Conservation (phyloP, 2,329 filamentous ascomycete species). For the Diplodia intermedia region DNA sequence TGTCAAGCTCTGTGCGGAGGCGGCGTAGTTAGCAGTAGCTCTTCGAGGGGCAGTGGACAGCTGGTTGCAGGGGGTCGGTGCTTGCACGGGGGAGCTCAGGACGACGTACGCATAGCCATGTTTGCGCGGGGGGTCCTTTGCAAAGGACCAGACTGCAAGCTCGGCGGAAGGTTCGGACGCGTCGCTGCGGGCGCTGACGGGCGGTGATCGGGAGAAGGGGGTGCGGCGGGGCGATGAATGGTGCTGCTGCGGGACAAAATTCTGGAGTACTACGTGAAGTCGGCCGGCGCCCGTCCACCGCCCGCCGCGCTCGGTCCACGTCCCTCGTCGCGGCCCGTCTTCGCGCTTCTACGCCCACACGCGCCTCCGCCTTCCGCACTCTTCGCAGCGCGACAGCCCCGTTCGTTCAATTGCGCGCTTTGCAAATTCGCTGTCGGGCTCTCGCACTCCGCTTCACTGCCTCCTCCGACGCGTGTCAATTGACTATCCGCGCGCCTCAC, state of each 20-base stretch:
- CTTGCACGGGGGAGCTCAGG: slow-evolving; percentile 30
- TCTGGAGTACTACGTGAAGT: slow-evolving; percentile 32
- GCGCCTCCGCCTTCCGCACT: slow-evolving; percentile 27
- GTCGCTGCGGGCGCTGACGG: slow-evolving; percentile 8
- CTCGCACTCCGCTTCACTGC: background rate
- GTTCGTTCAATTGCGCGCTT: background rate
- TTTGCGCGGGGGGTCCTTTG: slow-evolving; percentile 34
- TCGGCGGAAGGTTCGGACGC: slow-evolving; percentile 18
- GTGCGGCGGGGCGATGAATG: slow-evolving; percentile 14
- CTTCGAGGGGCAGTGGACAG: slow-evolving; percentile 5
- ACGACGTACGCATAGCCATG: slow-evolving; percentile 51
- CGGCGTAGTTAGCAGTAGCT: slow-evolving; percentile 40
- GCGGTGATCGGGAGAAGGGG: slow-evolving; percentile 14
- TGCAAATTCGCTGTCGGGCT: too few species aligned
- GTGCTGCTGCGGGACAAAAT: slow-evolving; percentile 31
- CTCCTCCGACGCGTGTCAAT: slow-evolving; percentile 16
- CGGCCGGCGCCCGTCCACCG: slow-evolving; percentile 6
- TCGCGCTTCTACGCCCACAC: slow-evolving; percentile 21
- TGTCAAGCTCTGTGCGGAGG: slow-evolving; percentile 71
- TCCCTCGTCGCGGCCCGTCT: slow-evolving; percentile 24
- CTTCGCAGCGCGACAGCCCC: slow-evolving; percentile 12
- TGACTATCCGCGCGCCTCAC: background rate
- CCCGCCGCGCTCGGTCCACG: slow-evolving; percentile 24
- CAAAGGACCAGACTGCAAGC: slow-evolving; percentile 8
- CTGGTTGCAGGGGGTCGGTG: slow-evolving; percentile 27